Evolutionary conservation across 805 yeast genomes (phyloP).

Genomic region (Yarrowia divulgata): DNA sequence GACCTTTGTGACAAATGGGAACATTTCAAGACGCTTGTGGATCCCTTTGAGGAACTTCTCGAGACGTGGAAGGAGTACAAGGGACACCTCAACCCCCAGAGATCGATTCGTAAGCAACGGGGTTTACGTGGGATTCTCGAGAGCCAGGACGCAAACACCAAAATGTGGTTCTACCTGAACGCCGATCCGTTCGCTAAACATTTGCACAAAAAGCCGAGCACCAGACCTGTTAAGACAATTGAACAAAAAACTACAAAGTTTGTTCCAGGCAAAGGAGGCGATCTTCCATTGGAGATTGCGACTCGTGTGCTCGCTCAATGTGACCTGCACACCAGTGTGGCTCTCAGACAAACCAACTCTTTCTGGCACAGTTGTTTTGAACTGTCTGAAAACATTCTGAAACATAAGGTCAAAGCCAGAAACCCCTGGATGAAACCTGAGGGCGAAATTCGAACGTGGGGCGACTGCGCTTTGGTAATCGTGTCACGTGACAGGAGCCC

Average conservation of each 20-base stretch:
- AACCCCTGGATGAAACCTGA: background rate
- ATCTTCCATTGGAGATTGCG: background rate
- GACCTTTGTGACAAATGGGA: too few species aligned
- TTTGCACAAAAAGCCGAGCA: background rate
- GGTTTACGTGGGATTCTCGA: too few species aligned
- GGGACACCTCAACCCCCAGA: too few species aligned
- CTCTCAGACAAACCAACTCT: background rate
- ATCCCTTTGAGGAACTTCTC: too few species aligned
- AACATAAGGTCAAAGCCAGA: background rate
- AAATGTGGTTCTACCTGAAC: too few species aligned
- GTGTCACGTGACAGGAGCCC: background rate
- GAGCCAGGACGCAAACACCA: too few species aligned
- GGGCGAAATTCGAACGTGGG: background rate
- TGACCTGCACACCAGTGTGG: background rate
- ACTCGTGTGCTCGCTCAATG: background rate
- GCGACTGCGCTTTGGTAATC: background rate
- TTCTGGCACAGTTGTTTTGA: background rate
- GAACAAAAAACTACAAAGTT: background rate
- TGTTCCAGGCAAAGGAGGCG: background rate
- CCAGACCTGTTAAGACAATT: background rate
- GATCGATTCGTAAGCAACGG: too few species aligned
- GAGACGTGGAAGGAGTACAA: too few species aligned
- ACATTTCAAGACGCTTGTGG: too few species aligned
- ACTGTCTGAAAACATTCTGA: background rate
- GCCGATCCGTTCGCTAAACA: background rate